A percentile compares a stretch with the other conserved stretches of the same genome.
These are phyloP conservation scores for Pseudozyma hubeiensis DNA, from an alignment of 1,284 basidiomycete species.

Conservation along the genomic window DNA sequence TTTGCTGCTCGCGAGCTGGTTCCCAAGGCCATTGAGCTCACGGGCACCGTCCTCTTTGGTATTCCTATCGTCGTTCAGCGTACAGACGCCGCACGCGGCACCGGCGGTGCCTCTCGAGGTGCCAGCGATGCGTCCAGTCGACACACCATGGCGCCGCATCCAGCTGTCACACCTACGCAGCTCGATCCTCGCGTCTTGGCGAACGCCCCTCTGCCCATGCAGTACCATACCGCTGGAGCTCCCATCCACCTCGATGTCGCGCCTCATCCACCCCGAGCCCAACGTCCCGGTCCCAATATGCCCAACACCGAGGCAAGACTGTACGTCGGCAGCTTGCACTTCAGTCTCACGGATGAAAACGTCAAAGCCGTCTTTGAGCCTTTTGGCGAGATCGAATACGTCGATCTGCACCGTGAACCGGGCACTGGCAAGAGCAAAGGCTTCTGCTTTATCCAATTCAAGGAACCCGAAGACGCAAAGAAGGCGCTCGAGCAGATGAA, in stretches of 20 bases:
- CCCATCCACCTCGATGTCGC: slow-evolving; percentile 43
- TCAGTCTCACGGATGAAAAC: slow-evolving; percentile 94
- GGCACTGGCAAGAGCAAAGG: slow-evolving; percentile 93
- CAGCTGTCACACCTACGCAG: slow-evolving; percentile 18
- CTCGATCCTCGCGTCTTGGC: slow-evolving; percentile 36
- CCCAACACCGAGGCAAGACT: slow-evolving; percentile 76
- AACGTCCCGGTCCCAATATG: slow-evolving; percentile 58
- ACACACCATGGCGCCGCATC: slow-evolving; percentile 31
- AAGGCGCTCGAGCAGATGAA: slow-evolving; percentile 99
- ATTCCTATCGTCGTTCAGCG: slow-evolving; percentile 94
- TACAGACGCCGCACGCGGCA: slow-evolving; percentile 93
- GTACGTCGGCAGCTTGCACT: slow-evolving; percentile 95
- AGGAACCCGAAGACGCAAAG: slow-evolving; percentile 87
- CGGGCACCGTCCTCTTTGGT: slow-evolving; percentile 96
- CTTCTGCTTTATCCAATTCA: slow-evolving; percentile 96
- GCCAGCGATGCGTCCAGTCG: slow-evolving; percentile 12
- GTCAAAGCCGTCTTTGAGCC: slow-evolving; percentile 98
- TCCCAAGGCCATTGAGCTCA: slow-evolving; percentile 85
- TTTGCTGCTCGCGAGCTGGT: slow-evolving; percentile 89
- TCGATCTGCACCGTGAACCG: slow-evolving; percentile 94
- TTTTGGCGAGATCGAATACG: slow-evolving; percentile 96
- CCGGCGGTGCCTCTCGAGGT: slow-evolving; percentile 71
- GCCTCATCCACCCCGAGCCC: slow-evolving; percentile 14
- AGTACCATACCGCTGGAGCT: slow-evolving; percentile 36
- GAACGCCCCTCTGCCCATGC: slow-evolving; percentile 45